Base-by-base conservation (phyloP, 805 yeast genomes). In the Saccharomyces kudriavzevii region DNA sequence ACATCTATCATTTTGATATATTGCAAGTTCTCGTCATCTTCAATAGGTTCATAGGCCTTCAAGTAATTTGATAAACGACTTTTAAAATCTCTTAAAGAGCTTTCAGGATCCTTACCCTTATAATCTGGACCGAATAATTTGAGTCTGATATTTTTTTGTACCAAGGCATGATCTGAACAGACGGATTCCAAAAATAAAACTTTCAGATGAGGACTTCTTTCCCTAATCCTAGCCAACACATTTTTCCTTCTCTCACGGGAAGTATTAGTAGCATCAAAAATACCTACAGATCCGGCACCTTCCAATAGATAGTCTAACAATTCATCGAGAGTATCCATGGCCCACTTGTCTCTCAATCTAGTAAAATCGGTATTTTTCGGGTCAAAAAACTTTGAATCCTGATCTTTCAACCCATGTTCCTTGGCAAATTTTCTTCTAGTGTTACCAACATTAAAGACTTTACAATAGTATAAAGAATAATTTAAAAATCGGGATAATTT, bases 1-100 rank as follows among this genome's bases (percentile, higher is more conserved):
- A 91, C 97, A 68, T 92, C 92, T 53, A 92, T 89, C 96, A 92
- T 90, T 69, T 92, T 90, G 59, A 91, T 88, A 63, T 90, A 94
- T 67, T 89, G 97, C 43, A 85, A 73, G 47, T 77, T 74, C 60
- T 86, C 92, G 20, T 76, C 79, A 47, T 88, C 95, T 58, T 87
- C 96, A 40, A 92, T 85, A 1, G 97, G 86, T 69, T 94, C 91
- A 70, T 92, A 92, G 1, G 92, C 97, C 67, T 78, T 81, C 66
- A 90, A 92, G 68, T 92, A 92, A 65, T 92, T 92, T 40, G 76
- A 71, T 56, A 92, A 77, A 54, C 99, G 78, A 50, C 85, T 85
- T 52, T 84, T 81, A 66, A 92, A 92, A 71, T 92, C 99, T 49
- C 74, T 77, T 25, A 92, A 68, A 0, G 98, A 97, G 13, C 78